phyloP scores from a whole-genome alignment of 2,329 filamentous ascomycete species.

The Penicillium frequentans region DNA sequence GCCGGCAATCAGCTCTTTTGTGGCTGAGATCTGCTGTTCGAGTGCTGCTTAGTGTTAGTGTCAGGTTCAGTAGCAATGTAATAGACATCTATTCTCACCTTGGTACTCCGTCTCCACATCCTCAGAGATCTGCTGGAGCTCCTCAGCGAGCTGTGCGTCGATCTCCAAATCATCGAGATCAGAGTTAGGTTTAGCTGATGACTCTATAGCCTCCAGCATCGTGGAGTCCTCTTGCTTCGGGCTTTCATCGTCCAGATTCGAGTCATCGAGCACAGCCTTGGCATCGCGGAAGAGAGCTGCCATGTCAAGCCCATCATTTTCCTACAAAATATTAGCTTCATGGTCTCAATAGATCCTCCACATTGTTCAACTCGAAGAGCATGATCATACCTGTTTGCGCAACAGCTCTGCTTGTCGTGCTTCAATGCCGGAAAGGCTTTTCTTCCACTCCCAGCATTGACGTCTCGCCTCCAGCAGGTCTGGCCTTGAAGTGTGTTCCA shows the following conservation, averaged over 20 bases:
- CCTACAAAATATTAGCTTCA: not conserved
- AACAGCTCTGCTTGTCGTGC: slow-evolving; percentile 45
- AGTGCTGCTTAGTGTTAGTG: slow-evolving; percentile 24
- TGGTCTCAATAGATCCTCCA: not conserved
- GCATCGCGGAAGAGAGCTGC: slow-evolving; percentile 33
- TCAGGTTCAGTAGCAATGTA: not conserved
- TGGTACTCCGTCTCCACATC: slow-evolving; percentile 50
- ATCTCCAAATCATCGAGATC: slow-evolving; percentile 29
- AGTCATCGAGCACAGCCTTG: slow-evolving; percentile 44
- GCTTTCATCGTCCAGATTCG: slow-evolving; percentile 41
- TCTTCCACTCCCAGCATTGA: slow-evolving; percentile 73
- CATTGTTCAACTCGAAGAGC: not conserved
- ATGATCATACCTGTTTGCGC: not conserved
- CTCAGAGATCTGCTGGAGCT: slow-evolving; percentile 48
- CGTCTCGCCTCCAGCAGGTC: slow-evolving; percentile 64
- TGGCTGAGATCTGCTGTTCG: slow-evolving; percentile 49
- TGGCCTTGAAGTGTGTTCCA: slow-evolving; percentile 59
- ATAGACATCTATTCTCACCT: slow-evolving; percentile 28
- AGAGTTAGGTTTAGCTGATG: not conserved
- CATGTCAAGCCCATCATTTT: slow-evolving; percentile 28
- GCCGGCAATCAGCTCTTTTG: slow-evolving; percentile 51
- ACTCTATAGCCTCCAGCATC: not conserved
- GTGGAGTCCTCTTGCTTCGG: not conserved
- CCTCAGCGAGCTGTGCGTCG: slow-evolving; percentile 39
- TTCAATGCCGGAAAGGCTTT: slow-evolving; percentile 59